phyloP scores from a whole-genome alignment of 345 rosid genomes.

The Salix exigua region DNA sequence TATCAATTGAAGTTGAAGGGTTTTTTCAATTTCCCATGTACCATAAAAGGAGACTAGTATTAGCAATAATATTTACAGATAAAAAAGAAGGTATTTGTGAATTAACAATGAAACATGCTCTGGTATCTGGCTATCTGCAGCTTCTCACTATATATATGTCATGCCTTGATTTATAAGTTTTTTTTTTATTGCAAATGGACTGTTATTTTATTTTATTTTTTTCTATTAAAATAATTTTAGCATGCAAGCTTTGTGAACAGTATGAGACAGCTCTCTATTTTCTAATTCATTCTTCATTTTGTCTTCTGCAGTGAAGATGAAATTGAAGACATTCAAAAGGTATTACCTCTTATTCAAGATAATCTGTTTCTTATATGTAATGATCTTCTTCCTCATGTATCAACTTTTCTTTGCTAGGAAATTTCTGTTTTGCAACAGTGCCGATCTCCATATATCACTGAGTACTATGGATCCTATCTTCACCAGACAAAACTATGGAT shows the following conservation, averaged over 20 bases:
- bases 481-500: slow-evolving; percentile 98
- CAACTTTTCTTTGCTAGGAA: slow-evolving; percentile 53
- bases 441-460: slow-evolving; percentile 90
- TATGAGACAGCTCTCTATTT: not conserved
- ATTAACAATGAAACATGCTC: not conserved
- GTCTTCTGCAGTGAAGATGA: slow-evolving; percentile 81
- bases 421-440: slow-evolving; percentile 94
- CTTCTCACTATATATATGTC: not conserved
- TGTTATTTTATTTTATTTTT: not conserved
- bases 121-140: not conserved
- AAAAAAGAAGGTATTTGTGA: not conserved
- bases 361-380: slow-evolving; percentile 7
- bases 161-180: not conserved
- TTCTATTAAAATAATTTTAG: not conserved
- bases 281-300: slow-evolving; percentile 24
- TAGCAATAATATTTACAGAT: not conserved
- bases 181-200: not conserved
- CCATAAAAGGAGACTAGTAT: not conserved
- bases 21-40: not conserved
- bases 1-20: not conserved
- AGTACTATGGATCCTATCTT: slow-evolving; percentile 94
- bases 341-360: slow-evolving; percentile 27
- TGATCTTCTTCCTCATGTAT: slow-evolving; percentile 24
- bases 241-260: not conserved
- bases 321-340: slow-evolving; percentile 99